phyloP scores from a whole-genome alignment of 371 early-diverging fungal genomes.

The Mucor lusitanicus region DNA sequence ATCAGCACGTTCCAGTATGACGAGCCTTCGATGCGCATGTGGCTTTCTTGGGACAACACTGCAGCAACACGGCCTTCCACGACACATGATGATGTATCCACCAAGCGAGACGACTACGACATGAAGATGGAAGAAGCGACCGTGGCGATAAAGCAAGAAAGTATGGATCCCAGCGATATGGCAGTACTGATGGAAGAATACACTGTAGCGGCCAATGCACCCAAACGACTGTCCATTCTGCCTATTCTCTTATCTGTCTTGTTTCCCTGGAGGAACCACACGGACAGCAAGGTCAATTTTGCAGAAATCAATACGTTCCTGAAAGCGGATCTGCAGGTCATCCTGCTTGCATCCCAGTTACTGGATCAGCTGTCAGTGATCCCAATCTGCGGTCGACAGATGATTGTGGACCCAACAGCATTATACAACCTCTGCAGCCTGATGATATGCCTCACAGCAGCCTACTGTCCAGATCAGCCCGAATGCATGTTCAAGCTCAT shows the following conservation, averaged over 20 bases:
- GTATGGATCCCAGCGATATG: not conserved
- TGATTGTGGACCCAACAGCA: conserved; percentile 7
- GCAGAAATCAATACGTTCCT: not conserved
- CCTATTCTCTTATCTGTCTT: conserved; percentile 10
- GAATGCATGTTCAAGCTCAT: not conserved
- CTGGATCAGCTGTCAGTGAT: conserved; percentile 16
- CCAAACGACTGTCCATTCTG: conserved; percentile 4
- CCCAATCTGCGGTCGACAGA: conserved; percentile 4
- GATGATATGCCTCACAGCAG: conserved; percentile 1
- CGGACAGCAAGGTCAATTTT: not conserved
- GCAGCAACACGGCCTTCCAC: not conserved
- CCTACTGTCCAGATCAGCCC: not conserved
- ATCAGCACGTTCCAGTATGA: conserved; percentile 31
- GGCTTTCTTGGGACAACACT: conserved; percentile 22
- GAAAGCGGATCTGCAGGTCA: conserved; percentile 5
- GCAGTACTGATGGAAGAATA: not conserved
- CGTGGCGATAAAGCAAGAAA: not conserved
- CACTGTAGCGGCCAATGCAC: not conserved
- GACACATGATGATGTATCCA: not conserved
- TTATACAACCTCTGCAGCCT: not conserved
- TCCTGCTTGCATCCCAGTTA: conserved; percentile 10
- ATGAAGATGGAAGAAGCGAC: not conserved
- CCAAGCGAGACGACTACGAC: not conserved
- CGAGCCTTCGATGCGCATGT: conserved; percentile 20
- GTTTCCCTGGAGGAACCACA: conserved; percentile 6